Conservation (phyloP, 2,329 filamentous ascomycete genomes). For the Gyromitra esculenta region DNA sequence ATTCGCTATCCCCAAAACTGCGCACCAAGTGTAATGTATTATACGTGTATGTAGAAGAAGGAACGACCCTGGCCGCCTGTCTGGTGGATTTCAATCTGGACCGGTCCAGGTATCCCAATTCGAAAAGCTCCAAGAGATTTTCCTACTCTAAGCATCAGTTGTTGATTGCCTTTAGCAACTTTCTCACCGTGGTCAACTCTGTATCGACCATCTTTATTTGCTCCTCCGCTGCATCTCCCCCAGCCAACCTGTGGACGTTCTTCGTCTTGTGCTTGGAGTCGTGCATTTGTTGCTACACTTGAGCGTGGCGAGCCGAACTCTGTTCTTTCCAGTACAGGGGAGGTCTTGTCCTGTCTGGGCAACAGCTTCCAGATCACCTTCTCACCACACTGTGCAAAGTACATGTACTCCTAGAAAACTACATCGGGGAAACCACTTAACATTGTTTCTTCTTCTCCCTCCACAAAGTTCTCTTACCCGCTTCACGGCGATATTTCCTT, state of each 20-base stretch:
- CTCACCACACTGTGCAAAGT: slow-evolving; percentile 42
- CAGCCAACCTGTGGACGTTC: slow-evolving; percentile 35
- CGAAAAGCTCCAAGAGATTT: slow-evolving; percentile 48
- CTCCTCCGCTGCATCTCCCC: slow-evolving; percentile 31
- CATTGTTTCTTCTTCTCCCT: slow-evolving; percentile 45
- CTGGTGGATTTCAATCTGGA: slow-evolving; percentile 48
- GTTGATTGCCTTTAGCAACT: slow-evolving; percentile 52
- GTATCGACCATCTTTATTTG: slow-evolving; percentile 49
- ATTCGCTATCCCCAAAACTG: slow-evolving; percentile 26
- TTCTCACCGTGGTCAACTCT: slow-evolving; percentile 42
- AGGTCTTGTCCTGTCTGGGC: slow-evolving; percentile 51
- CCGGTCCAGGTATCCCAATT: slow-evolving; percentile 48
- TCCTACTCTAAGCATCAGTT: slow-evolving; percentile 52
- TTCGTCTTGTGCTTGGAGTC: slow-evolving; percentile 38
- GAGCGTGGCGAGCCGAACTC: slow-evolving; percentile 50
- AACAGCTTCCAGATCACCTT: slow-evolving; percentile 50
- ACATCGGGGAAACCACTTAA: slow-evolving; percentile 33
- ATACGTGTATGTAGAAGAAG: slow-evolving; percentile 40
- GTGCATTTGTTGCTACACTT: slow-evolving; percentile 51
- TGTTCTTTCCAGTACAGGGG: slow-evolving; percentile 52
- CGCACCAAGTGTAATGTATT: slow-evolving; percentile 40
- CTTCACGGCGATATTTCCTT: slow-evolving; percentile 42
- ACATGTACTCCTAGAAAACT: slow-evolving; percentile 50
- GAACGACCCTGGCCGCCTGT: slow-evolving; percentile 31
- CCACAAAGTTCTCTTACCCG: slow-evolving; percentile 11